Conservation (phyloP, 2,329 filamentous ascomycete species). For the Pseudodiploospora longispora region DNA sequence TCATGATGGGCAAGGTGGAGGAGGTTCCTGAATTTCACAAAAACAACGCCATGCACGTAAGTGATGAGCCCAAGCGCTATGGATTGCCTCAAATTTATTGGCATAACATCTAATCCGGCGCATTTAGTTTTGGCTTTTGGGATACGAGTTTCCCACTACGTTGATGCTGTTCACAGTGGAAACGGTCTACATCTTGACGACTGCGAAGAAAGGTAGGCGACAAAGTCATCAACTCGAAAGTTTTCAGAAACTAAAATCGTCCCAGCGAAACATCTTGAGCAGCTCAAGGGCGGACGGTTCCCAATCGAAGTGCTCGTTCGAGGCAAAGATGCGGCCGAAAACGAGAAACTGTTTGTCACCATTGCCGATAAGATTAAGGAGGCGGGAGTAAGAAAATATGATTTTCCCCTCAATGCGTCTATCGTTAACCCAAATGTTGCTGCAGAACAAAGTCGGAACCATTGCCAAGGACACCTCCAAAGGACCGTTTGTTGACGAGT, state of each 20-base stretch:
- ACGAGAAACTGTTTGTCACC: constrained; percentile 81
- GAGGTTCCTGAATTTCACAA: constrained; percentile 84
- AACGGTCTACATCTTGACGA: constrained; percentile 85
- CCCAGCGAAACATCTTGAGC: constrained; percentile 83
- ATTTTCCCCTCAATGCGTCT: neutral
- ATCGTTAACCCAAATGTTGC: constrained; percentile 7
- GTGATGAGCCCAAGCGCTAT: constrained; percentile 20
- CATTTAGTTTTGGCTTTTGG: constrained; percentile 86
- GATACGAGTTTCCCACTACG: constrained; percentile 96
- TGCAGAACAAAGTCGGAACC: constrained; percentile 79
- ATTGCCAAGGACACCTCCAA: constrained; percentile 73
- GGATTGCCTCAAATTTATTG: neutral
- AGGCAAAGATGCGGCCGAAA: constrained; percentile 85
- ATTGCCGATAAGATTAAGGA: constrained; percentile 80
- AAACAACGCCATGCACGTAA: constrained; percentile 91
- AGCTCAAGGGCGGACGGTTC: constrained; percentile 84
- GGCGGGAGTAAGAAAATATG: constrained; percentile 59
- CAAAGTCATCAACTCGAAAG: constrained; percentile 20
- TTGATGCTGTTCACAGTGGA: constrained; percentile 88
- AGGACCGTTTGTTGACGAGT: constrained; percentile 91
- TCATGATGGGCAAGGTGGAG: constrained; percentile 92
- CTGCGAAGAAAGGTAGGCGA: constrained; percentile 83
- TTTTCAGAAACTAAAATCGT: constrained; percentile 1
- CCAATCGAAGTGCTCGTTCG: constrained; percentile 87
- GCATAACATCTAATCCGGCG: neutral